These are phyloP conservation scores for Hyaloscypha hepaticicola DNA, from an alignment of 495 filamentous ascomycete species.

Conservation along the genomic window DNA sequence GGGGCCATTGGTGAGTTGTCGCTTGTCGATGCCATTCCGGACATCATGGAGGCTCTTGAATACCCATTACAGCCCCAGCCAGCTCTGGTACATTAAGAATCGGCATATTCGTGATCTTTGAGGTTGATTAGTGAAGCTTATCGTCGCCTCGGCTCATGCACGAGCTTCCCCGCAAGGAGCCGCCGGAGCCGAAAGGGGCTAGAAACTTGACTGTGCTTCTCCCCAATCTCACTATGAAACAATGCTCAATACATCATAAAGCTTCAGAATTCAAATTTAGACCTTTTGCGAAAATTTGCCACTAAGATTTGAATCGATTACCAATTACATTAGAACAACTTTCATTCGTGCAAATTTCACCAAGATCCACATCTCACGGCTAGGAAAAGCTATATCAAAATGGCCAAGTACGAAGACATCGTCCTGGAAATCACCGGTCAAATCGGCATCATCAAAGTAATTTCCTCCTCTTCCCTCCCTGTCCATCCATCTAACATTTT, in stretches of 20 bases:
- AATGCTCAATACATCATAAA: neutral
- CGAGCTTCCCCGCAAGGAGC: neutral
- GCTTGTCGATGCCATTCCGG: neutral
- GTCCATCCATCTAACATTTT: conserved; percentile 7
- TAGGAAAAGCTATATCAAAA: neutral
- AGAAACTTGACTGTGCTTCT: neutral
- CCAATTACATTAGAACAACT: no score
- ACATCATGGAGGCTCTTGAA: neutral
- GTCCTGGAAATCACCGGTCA: conserved; percentile 21
- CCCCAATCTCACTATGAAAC: no score
- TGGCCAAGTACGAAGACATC: conserved; percentile 27
- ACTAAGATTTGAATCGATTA: no score
- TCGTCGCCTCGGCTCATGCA: neutral
- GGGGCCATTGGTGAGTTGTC: neutral
- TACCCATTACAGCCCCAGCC: neutral
- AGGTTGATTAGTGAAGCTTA: neutral
- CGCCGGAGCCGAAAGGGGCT: neutral
- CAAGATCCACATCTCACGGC: neutral
- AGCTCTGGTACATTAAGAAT: neutral
- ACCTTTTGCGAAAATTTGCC: no score
- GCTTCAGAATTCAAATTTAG: neutral
- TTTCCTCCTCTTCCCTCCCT: neutral
- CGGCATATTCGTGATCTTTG: neutral
- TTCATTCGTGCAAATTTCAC: no score
- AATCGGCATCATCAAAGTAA: conserved; percentile 31